Evolutionary conservation across 1,139 yeast genomes (phyloP), one percentile per base, ranked within the genome.

Genomic region (Barnettozyma hawaiiensis): DNA sequence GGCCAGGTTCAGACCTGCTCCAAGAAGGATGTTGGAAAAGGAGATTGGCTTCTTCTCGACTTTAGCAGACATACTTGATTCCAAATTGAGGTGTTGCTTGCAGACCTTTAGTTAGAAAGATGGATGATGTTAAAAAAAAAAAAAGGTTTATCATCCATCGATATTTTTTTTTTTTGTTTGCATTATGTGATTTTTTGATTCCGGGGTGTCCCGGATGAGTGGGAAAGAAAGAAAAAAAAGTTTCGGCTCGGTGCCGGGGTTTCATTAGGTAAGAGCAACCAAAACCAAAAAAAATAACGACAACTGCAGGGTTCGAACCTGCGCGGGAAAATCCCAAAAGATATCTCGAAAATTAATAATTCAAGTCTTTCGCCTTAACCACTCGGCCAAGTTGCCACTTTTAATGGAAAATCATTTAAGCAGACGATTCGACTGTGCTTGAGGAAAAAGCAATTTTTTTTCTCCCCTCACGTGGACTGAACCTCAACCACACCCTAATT

Each of bases 1-100:
- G 44, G 89, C 85, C 72, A 92, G 63, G 68, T 90, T 92, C 55
- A 92, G 74, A 29, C 90, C 96, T 1, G 97, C 97, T 47, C 98
- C 98, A 49, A 92, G 73, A 48, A 89, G 75, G 63, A 92, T 84
- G 69, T 92, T 92, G 58, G 95, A 78, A 65, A 86, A 84, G 54
- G 84, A 83, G 55, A 92, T 76, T 39, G 95, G 95, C 65, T 89
- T 90, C 71, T 86, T 89, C 64, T 86, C 72, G 44, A 79, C 61
- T 51, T 63, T 46, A n/a, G 42, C 20, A 34, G 35, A 34, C 27
- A 29, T 37, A 3, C 6, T 11, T 20, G 37, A 21, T 31, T 26
- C 29, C 5, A 26, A 26, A n/a, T n/a, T n/a, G n/a, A n/a, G n/a
- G n/a, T n/a, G n/a, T n/a, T n/a, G n/a, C n/a, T n/a, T n/a, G n/a